Evolutionary conservation across 176 grass and related monocot species (phyloP).

Genomic region (Eragrostis curvula): DNA sequence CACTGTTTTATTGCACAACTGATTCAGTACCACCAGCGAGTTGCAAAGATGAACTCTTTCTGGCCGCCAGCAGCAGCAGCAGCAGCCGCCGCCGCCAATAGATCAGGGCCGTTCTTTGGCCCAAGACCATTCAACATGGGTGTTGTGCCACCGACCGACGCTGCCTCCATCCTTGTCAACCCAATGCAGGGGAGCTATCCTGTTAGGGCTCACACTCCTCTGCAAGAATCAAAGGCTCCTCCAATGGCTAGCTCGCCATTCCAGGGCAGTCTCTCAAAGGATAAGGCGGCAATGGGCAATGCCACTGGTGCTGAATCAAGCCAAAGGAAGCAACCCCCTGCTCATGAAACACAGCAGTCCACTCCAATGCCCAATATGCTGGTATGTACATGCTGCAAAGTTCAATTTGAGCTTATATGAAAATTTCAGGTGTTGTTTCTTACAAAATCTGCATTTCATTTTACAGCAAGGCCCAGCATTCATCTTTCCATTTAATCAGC

Average conservation of each 20-base stretch:
- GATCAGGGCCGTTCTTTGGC: conserved; percentile 63
- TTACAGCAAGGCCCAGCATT: conserved; percentile 80
- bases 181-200: conserved; percentile 80
- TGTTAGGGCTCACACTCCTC: conserved; percentile 52
- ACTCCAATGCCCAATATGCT: conserved; percentile 61
- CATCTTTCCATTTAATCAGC: conserved; percentile 87
- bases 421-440: conserved; percentile 19
- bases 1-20: conserved; percentile 90
- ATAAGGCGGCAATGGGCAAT: conserved; percentile 53
- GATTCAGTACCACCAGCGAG: conserved; percentile 68
- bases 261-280: conserved; percentile 56
- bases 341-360: conserved; percentile 75
- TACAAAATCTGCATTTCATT: conserved; percentile 13
- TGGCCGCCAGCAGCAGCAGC: conserved; percentile 56
- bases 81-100: conserved; percentile 25
- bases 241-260: conserved; percentile 46
- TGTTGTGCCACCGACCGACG: conserved; percentile 62
- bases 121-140: conserved; percentile 70
- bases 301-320: conserved; percentile 53
- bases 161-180: conserved; percentile 60
- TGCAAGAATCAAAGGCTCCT: conserved; percentile 62
- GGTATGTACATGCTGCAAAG: conserved; percentile 45
- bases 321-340: conserved; percentile 75
- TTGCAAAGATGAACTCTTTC: conserved; percentile 79
- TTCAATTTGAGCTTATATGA: background rate